Conservation (phyloP, 176 grass and related monocot genomes). For the sorghum (Sorghum bicolor) region DNA sequence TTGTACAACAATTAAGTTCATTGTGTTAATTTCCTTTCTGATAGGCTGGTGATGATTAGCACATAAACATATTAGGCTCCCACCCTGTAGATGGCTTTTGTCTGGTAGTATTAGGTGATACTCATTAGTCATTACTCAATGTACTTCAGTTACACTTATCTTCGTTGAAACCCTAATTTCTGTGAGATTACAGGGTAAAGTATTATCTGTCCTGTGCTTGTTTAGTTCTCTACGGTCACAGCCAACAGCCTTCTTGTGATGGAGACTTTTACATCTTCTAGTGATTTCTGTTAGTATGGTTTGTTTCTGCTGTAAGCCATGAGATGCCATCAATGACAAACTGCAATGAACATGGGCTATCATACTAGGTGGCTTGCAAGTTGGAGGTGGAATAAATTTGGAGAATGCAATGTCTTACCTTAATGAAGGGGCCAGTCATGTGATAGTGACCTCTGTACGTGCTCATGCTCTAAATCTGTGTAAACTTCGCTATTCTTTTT, state of each 20-base stretch:
- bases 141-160: not conserved
- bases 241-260: not conserved
- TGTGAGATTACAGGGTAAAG: constrained; percentile 10
- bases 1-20: not conserved
- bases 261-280: constrained; percentile 1
- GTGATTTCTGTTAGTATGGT: constrained; percentile 1
- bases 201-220: not conserved
- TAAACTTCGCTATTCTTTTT: constrained; percentile 14
- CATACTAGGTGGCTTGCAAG: constrained; percentile 86
- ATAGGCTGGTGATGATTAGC: not conserved
- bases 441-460: constrained; percentile 92
- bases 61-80: not conserved
- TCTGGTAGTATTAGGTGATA: not conserved
- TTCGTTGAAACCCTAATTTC: not conserved
- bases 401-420: constrained; percentile 76
- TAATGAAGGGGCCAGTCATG: constrained; percentile 90
- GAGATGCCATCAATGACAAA: constrained; percentile 8
- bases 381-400: constrained; percentile 92
- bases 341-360: constrained; percentile 21
- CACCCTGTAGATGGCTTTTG: not conserved
- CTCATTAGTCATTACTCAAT: too few relatives aligned
- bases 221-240: not conserved
- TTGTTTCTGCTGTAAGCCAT: not conserved
- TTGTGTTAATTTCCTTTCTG: not conserved
- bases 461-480: constrained; percentile 18